Evolutionary conservation across 352 stramenopile species (phyloP).

Genomic region (Phytopythium delawarense): DNA sequence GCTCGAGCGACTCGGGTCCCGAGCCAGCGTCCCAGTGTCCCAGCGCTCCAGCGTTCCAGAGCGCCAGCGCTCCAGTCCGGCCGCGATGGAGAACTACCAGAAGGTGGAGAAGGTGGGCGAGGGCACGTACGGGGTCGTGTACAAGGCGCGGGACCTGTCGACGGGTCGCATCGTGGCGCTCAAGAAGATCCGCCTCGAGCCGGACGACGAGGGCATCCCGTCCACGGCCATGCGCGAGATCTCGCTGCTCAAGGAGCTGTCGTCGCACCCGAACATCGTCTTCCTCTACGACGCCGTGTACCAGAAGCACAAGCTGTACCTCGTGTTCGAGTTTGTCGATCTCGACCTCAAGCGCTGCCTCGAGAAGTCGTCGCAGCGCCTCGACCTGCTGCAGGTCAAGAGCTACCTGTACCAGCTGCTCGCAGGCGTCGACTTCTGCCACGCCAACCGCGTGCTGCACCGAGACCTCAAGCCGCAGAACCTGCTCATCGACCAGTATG

Average conservation of each 20-base stretch:
- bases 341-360: slow-evolving; percentile 88
- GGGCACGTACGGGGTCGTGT: slow-evolving; percentile 96
- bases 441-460: slow-evolving; percentile 95
- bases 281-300: slow-evolving; percentile 82
- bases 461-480: slow-evolving; percentile 98
- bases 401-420: slow-evolving; percentile 81
- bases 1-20: too few species aligned
- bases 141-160: slow-evolving; percentile 92
- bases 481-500: slow-evolving; percentile 85
- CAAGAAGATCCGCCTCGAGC: slow-evolving; percentile 90
- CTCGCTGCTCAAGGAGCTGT: slow-evolving; percentile 92
- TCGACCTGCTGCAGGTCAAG: slow-evolving; percentile 81
- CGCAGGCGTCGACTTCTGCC: slow-evolving; percentile 91
- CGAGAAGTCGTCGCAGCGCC: slow-evolving; percentile 90
- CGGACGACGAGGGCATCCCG: slow-evolving; percentile 97
- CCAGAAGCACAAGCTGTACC: slow-evolving; percentile 84
- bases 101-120: slow-evolving; percentile 89
- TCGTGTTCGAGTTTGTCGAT: slow-evolving; percentile 87
- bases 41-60: too few species aligned
- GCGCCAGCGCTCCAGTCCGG: too few species aligned
- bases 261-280: slow-evolving; percentile 94
- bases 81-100: slow-evolving; percentile 77
- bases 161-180: slow-evolving; percentile 92
- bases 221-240: slow-evolving; percentile 98
- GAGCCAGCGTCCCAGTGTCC: too few species aligned